These are phyloP conservation scores for Trichoderma sp. DNA, from an alignment of 2,329 filamentous ascomycete species.

Conservation along the genomic window DNA sequence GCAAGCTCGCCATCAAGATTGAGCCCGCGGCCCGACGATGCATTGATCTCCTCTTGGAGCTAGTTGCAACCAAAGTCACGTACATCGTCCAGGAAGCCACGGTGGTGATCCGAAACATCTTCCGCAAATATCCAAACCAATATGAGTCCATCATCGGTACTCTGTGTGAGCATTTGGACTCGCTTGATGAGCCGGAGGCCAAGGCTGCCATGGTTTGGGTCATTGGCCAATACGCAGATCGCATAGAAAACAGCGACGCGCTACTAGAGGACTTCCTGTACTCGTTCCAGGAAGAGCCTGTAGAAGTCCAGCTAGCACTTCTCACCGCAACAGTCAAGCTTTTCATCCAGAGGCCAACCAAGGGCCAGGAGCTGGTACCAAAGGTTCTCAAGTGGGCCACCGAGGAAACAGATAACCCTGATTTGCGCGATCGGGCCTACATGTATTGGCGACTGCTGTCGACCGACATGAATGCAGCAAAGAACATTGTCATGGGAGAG, in stretches of 20 bases:
- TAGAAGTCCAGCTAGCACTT: slow-evolving; percentile 91
- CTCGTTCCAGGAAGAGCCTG: slow-evolving; percentile 87
- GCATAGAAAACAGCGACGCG: slow-evolving; percentile 94
- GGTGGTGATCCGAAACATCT: slow-evolving; percentile 97
- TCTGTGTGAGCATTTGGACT: slow-evolving; percentile 93
- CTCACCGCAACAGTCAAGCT: slow-evolving; percentile 96
- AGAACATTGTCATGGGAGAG: slow-evolving; percentile 90
- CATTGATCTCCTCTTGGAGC: slow-evolving; percentile 86
- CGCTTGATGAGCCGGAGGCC: slow-evolving; percentile 92
- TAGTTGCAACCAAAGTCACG: slow-evolving; percentile 96
- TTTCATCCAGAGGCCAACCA: slow-evolving; percentile 94
- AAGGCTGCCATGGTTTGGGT: slow-evolving; percentile 99
- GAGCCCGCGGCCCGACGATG: slow-evolving; percentile 87
- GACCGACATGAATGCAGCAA: slow-evolving; percentile 83
- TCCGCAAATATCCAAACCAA: slow-evolving; percentile 97
- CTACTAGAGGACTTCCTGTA: slow-evolving; percentile 93
- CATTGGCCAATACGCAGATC: slow-evolving; percentile 94
- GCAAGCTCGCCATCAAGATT: slow-evolving; percentile 98
- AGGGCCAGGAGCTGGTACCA: slow-evolving; percentile 88
- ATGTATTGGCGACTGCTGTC: slow-evolving; percentile 99
- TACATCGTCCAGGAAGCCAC: slow-evolving; percentile 99
- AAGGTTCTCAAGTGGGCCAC: slow-evolving; percentile 98
- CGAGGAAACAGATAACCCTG: slow-evolving; percentile 98
- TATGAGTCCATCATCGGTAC: slow-evolving; percentile 98
- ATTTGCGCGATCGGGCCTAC: slow-evolving; percentile 91